Percentiles rank a stretch among this genome's conserved stretches.
Evolutionary conservation across 2,329 filamentous ascomycete genomes (phyloP).

Genomic region (Apiospora koreana): DNA sequence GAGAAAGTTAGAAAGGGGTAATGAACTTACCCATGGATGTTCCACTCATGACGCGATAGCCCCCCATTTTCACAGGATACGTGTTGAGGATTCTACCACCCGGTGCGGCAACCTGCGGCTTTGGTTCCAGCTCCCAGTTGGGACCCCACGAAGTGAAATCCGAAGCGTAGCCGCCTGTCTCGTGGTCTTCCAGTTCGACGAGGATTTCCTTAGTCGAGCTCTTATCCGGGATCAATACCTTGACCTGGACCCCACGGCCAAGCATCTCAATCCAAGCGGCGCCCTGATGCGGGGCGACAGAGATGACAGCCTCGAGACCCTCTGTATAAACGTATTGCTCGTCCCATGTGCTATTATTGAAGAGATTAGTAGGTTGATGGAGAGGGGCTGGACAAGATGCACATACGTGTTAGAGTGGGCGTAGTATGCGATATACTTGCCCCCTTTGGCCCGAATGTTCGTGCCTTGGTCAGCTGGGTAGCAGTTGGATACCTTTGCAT

Average conservation of each 20-base stretch:
- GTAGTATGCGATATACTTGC: constrained; percentile 43
- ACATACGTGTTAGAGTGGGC: constrained; percentile 25
- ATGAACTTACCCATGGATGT: too few species aligned
- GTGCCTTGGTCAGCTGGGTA: constrained; percentile 35
- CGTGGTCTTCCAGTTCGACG: constrained; percentile 20
- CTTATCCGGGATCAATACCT: constrained; percentile 22
- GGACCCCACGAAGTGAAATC: constrained; percentile 47
- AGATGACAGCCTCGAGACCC: constrained; percentile 18
- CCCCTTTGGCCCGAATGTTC: constrained; percentile 43
- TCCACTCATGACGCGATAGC: constrained; percentile 51
- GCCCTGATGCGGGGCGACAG: constrained; percentile 23
- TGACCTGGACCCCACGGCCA: constrained; percentile 23
- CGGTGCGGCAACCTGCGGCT: constrained; percentile 48
- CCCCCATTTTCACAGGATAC: constrained; percentile 41
- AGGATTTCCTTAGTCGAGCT: constrained; percentile 16
- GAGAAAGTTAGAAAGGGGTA: too few species aligned
- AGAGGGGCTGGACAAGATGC: constrained; percentile 10
- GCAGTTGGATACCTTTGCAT: constrained; percentile 29
- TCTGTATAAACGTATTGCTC: constrained; percentile 4
- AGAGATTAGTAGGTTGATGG: background rate
- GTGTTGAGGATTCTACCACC: constrained; percentile 54
- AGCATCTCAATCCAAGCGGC: constrained; percentile 25
- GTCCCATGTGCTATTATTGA: background rate
- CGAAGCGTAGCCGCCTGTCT: constrained; percentile 38
- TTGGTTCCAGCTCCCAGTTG: constrained; percentile 46